Evolutionary conservation across 225 moss, liverwort and hornwort genomes (phyloP), one percentile per base, ranked within the genome.

Genomic region (Sphagnum contortum): DNA sequence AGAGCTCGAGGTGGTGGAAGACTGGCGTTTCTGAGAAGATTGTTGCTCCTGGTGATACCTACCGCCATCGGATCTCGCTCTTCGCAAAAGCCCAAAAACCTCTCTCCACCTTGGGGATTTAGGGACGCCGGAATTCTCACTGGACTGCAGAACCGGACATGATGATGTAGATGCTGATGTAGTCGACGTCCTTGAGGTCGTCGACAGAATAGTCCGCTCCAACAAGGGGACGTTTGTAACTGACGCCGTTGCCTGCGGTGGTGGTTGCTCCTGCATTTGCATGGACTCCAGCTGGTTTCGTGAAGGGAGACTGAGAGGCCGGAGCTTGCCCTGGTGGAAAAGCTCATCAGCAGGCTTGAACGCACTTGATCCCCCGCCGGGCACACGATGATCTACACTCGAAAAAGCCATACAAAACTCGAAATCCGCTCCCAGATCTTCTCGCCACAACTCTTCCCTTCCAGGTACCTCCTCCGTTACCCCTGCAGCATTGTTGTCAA

Each of bases 261-360:
- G 29, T 29, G 29, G 29, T 0, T 29, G 29, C 62, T 74, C 83
- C 48, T 72, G 70, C 48, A 67, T 76, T 64, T 52, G 7, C 52
- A 52, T 6, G 9, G 9, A 5, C 52, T 52, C 52, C 9, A 9
- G 6, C 52, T 52, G 1, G 0, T 9, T 52, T 52, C 52, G 0
- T 5, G 52, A 9, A 52, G 52, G 52, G 52, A 52, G 52, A 2
- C 9, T 5, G 52, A 52, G 91, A 10, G 92, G 95, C 29, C 83
- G 88, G 47, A 96, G 83, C 79, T 79, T 85, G 12, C 95, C 95
- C 52, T 88, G 82, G 49, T 90, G 90, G 58, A 96, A 92, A 47
- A 96, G 90, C 72, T 96, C 90, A 14, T 92, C 92, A 6, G 95
- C 95, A 29, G 92, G 84, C 68, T 89, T 70, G 66, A 91, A 87